Conservation (phyloP, 768 basidiomycete species). For the Fomitopsis pulvina region DNA sequence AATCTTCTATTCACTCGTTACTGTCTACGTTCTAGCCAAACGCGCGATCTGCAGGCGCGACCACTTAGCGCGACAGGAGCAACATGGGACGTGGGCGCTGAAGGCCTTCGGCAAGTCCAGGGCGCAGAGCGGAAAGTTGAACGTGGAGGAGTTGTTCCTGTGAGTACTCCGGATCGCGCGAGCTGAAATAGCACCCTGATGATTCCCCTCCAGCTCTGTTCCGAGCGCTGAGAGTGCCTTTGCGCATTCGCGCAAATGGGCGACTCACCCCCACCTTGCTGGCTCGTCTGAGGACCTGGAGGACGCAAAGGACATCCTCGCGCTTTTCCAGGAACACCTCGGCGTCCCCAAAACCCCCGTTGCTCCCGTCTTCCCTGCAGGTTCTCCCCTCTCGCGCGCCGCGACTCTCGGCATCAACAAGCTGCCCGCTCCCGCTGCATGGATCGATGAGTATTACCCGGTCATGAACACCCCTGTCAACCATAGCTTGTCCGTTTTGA, state of each 20-base stretch:
- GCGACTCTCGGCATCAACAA: constrained; percentile 50
- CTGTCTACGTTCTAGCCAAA: neutral
- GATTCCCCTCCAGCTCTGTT: constrained; percentile 34
- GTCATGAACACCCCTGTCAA: constrained; percentile 75
- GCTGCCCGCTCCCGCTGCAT: constrained; percentile 50
- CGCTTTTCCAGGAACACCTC: constrained; percentile 61
- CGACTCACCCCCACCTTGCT: constrained; percentile 55
- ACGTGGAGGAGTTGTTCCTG: constrained; percentile 30
- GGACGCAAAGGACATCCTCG: constrained; percentile 60
- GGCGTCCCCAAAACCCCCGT: constrained; percentile 41
- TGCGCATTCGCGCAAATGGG: constrained; percentile 48
- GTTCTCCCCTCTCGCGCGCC: constrained; percentile 55
- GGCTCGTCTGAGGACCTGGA: constrained; percentile 49
- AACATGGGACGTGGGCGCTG: constrained; percentile 3
- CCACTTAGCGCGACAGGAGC: neutral
- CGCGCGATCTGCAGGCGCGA: neutral
- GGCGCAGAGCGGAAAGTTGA: neutral
- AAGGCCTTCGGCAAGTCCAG: constrained; percentile 3
- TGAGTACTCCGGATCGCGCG: constrained; percentile 15
- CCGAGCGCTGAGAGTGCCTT: constrained; percentile 55
- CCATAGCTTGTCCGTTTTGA: constrained; percentile 60
- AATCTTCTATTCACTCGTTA: neutral
- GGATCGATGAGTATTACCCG: constrained; percentile 88
- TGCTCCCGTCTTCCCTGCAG: constrained; percentile 64
- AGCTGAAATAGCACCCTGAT: neutral